Evolutionary conservation across 2,329 filamentous ascomycete genomes (phyloP), one percentile per base, ranked within the genome.

Genomic region (Herpomyces periplanetae): DNA sequence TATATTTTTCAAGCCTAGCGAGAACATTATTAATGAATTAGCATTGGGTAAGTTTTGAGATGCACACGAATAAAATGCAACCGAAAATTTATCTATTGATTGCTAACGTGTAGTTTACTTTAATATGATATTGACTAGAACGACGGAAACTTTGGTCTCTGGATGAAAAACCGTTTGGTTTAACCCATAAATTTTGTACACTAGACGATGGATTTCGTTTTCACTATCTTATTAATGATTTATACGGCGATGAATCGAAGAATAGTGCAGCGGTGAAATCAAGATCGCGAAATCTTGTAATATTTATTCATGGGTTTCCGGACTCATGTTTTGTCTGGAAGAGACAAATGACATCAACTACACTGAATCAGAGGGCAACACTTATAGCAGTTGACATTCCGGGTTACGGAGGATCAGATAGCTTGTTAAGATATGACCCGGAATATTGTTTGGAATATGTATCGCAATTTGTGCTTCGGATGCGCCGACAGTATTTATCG

Each of bases 231-330:
- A 37, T 38, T 27, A 48, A 33, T 8, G 10, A 14, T n/a, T 20
- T 17, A 24, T 3, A 22, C 24, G 5, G 24, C 25, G 10, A 36
- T 27, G 24, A 37, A 25, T 19, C 26, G n/a, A n/a, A n/a, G n/a
- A n/a, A n/a, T n/a, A n/a, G n/a, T n/a, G n/a, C n/a, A n/a, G n/a
- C n/a, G n/a, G n/a, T n/a, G n/a, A n/a, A n/a, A n/a, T n/a, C n/a
- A n/a, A n/a, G 5, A 21, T 26, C 3, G 22, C 24, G 17, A 24
- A 33, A 31, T 20, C 30, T 54, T 8, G 38, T 49, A 10, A 39
- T 55, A 15, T 47, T 54, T 26, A 34, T 55, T 8, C 51, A 56
- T 30, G 51, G 51, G 14, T 57, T 53, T 23, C 51, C 51, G 4
- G 51, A 57, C 27, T 51, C 48, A 21, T 52, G 40, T 33, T 38